These are phyloP conservation scores for Ophiostoma perfectum DNA, from an alignment of 2,329 filamentous ascomycete genomes.

Conservation along the genomic window DNA sequence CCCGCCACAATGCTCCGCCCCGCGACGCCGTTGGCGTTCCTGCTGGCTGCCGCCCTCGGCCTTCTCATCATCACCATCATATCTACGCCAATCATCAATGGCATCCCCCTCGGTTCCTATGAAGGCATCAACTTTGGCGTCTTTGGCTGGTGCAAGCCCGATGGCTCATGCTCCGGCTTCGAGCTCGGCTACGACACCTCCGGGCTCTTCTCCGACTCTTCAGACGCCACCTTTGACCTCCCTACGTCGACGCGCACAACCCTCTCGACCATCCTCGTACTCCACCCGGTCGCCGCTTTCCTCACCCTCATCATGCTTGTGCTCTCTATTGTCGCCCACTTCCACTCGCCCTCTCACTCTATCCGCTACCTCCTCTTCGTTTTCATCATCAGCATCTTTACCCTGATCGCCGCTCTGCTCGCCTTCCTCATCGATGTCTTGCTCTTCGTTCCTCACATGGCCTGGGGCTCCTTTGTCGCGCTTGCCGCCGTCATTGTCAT, in stretches of 20 bases:
- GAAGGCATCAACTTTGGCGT: slow-evolving; percentile 79
- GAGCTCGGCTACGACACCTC: slow-evolving; percentile 77
- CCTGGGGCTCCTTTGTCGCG: slow-evolving; percentile 92
- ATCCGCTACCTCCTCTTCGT: slow-evolving; percentile 78
- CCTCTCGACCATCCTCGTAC: slow-evolving; percentile 83
- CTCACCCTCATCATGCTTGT: slow-evolving; percentile 79
- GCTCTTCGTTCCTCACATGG: slow-evolving; percentile 87
- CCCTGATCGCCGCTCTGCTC: slow-evolving; percentile 70
- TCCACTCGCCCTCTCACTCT: slow-evolving; percentile 84
- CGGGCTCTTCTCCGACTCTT: slow-evolving; percentile 25
- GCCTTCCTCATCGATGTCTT: slow-evolving; percentile 92
- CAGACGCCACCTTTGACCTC: slow-evolving; percentile 49
- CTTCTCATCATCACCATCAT: slow-evolving; percentile 80
- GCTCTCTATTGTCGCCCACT: slow-evolving; percentile 73
- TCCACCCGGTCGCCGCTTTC: slow-evolving; percentile 85
- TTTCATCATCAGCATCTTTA: slow-evolving; percentile 80
- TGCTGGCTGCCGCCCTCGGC: slow-evolving; percentile 80
- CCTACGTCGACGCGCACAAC: slow-evolving; percentile 49
- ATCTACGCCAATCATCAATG: slow-evolving; percentile 83
- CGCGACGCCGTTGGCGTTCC: slow-evolving; percentile 80
- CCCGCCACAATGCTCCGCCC: slow-evolving; percentile 70
- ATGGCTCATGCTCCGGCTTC: slow-evolving; percentile 60
- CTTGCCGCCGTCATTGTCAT: slow-evolving; percentile 83
- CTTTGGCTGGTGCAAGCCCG: slow-evolving; percentile 74
- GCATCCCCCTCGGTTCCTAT: slow-evolving; percentile 75